phyloP scores from a whole-genome alignment of 2,329 filamentous ascomycete genomes.

The Arachnopeziza araneosa region DNA sequence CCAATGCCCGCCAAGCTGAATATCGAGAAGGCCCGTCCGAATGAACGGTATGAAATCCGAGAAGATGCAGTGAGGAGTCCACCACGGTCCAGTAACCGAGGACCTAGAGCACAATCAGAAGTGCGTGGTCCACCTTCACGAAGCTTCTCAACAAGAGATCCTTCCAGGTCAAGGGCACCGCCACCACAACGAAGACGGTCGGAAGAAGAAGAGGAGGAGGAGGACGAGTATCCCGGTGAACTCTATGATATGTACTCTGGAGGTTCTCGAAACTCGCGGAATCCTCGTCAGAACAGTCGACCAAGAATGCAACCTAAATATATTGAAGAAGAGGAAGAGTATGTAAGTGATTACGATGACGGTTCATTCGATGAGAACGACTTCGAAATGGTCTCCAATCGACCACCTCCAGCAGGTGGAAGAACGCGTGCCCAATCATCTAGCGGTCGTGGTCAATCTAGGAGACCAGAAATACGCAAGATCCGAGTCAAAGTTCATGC shows the following conservation, averaged over 20 bases:
- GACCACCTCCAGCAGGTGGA: conserved; percentile 37
- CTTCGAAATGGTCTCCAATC: conserved; percentile 69
- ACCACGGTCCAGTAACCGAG: conserved; percentile 37
- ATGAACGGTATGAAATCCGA: conserved; percentile 34
- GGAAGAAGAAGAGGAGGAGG: conserved; percentile 35
- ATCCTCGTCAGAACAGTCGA: conserved; percentile 33
- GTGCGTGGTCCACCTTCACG: conserved; percentile 38
- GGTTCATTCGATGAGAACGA: conserved; percentile 68
- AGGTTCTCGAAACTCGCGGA: conserved; percentile 28
- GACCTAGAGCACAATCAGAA: conserved; percentile 43
- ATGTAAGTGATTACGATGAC: conserved; percentile 66
- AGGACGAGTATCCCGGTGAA: conserved; percentile 57
- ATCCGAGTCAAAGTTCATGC: conserved; percentile 89
- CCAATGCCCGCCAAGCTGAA: conserved; percentile 58
- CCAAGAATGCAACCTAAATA: conserved; percentile 51
- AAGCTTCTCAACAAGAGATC: conserved; percentile 29
- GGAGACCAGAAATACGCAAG: conserved; percentile 64
- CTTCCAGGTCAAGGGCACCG: conserved; percentile 18
- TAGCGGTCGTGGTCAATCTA: conserved; percentile 46
- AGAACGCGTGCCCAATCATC: conserved; percentile 34
- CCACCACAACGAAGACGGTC: conserved; percentile 23
- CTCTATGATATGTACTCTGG: conserved; percentile 60
- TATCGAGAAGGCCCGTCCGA: conserved; percentile 50
- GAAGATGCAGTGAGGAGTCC: conserved; percentile 31
- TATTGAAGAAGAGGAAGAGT: conserved; percentile 76